A percentile compares a stretch with the other conserved stretches of the same genome.
phyloP scores from a whole-genome alignment of 345 rosid genomes.

The Eucalyptus pauciflora region DNA sequence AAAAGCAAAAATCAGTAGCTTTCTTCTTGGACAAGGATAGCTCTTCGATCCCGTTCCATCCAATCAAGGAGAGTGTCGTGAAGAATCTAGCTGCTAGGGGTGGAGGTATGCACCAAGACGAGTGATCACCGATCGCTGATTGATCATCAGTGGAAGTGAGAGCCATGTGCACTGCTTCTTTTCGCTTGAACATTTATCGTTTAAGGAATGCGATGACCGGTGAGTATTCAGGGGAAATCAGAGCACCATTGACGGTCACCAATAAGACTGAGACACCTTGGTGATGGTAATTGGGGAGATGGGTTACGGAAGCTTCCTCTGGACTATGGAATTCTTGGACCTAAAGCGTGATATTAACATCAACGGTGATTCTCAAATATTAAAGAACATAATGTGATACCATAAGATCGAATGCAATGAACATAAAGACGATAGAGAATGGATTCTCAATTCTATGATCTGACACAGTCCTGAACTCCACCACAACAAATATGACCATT shows the following conservation, averaged over 20 bases:
- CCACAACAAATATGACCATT: neutral
- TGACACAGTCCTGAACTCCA: neutral
- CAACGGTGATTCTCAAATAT: neutral
- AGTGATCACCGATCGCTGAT: neutral
- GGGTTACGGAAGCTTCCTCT: slow-evolving; percentile 10
- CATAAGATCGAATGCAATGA: too few species aligned
- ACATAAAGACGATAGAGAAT: neutral
- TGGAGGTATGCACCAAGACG: neutral
- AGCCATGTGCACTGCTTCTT: neutral
- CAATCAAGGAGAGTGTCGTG: neutral
- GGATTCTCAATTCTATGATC: neutral
- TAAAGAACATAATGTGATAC: too few species aligned
- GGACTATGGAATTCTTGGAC: neutral
- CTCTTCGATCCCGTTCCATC: neutral
- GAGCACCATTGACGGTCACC: neutral
- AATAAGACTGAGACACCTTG: neutral
- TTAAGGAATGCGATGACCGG: neutral
- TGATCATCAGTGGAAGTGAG: neutral
- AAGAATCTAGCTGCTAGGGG: neutral
- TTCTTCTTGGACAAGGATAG: neutral
- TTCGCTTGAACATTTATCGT: neutral
- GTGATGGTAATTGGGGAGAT: neutral
- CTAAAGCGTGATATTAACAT: too few species aligned
- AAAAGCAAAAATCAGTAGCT: neutral
- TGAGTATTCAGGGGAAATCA: neutral